A percentile compares a stretch with the other conserved stretches of the same genome.
Conservation (phyloP, 2,329 filamentous ascomycete genomes). For the Didymella glomerata region DNA sequence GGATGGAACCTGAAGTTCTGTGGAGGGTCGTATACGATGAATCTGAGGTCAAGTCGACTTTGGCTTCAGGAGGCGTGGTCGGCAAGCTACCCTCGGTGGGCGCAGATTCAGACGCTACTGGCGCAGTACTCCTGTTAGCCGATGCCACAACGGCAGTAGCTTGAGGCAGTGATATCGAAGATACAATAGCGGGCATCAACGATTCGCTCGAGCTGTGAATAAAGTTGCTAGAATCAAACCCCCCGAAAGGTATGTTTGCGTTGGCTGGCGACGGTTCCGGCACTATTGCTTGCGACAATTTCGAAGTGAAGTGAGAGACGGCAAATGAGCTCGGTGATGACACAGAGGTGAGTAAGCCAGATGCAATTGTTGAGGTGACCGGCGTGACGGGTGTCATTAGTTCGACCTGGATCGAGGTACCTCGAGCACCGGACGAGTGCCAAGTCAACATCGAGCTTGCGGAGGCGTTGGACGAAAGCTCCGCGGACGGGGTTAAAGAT, state of each 20-base stretch:
- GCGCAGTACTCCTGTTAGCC: not conserved
- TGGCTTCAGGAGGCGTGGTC: not conserved
- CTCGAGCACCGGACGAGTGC: not conserved
- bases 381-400: not conserved
- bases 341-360: not conserved
- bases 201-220: not conserved
- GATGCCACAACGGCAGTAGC: not conserved
- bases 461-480: not conserved
- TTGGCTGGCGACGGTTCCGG: not conserved
- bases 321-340: not conserved
- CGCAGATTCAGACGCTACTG: not conserved
- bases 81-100: not conserved
- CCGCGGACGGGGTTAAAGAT: not conserved
- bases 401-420: not conserved
- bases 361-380: not conserved
- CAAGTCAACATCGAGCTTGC: not conserved
- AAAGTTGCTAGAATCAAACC: not conserved
- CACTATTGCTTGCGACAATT: not conserved
- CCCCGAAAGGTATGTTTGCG: not conserved
- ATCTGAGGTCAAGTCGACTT: not conserved
- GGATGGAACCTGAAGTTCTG: not conserved
- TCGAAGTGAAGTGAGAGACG: not conserved
- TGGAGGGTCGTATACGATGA: not conserved
- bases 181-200: not conserved
- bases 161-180: not conserved